These are phyloP conservation scores for Dalbergia cochinchinensis DNA, from an alignment of 306 rosid species.

Conservation along the genomic window DNA sequence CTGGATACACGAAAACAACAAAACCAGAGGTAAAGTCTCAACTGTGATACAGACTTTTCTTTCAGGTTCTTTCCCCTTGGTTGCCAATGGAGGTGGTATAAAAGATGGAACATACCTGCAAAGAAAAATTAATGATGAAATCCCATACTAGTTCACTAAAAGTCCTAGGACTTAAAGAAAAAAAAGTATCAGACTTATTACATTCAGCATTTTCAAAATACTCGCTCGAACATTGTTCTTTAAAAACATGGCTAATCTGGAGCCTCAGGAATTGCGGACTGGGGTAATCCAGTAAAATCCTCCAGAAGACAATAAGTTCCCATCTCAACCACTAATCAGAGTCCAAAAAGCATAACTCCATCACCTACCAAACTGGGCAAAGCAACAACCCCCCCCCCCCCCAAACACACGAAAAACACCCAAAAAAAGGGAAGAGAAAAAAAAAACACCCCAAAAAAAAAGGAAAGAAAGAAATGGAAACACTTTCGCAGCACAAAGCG, in stretches of 20 bases:
- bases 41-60: conserved; percentile 72
- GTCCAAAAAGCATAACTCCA: conserved; percentile 18
- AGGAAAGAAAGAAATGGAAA: conserved; percentile 13
- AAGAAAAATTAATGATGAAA: conserved; percentile 54
- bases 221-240: conserved; percentile 19
- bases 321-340: conserved; percentile 29
- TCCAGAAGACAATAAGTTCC: conserved; percentile 34
- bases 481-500: not conserved
- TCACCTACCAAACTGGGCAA: not conserved
- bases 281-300: conserved; percentile 46
- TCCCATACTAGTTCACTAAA: conserved; percentile 45
- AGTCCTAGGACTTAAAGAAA: conserved; percentile 36
- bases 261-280: conserved; percentile 43
- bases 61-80: conserved; percentile 94
- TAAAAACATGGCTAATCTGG: conserved; percentile 24
- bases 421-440: too few relatives aligned
- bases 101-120: conserved; percentile 99
- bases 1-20: conserved; percentile 24
- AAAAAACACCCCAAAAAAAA: conserved; percentile 10
- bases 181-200: conserved; percentile 21
- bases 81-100: conserved; percentile 95
- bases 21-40: conserved; percentile 32
- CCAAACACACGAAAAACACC: not conserved
- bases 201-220: conserved; percentile 41
- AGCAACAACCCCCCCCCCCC: not conserved